Evolutionary conservation across 2,329 filamentous ascomycete genomes (phyloP).

Genomic region (Davidsoniella eucalypti): DNA sequence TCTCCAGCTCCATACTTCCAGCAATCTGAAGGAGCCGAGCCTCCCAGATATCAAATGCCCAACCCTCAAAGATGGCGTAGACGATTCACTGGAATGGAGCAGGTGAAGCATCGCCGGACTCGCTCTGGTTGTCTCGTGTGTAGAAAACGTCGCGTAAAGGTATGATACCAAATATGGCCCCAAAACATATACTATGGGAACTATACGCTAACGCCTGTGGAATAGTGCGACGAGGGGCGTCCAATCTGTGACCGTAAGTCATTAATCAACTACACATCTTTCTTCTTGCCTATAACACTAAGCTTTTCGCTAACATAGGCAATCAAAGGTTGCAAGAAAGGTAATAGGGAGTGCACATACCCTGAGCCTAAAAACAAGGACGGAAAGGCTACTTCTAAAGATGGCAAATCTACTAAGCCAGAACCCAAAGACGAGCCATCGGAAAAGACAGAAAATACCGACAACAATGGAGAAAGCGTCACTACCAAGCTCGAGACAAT

Average conservation of each 20-base stretch:
- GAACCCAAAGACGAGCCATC: background rate
- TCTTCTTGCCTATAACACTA: background rate
- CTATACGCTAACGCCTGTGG: constrained; percentile 16
- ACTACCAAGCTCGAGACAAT: constrained; percentile 34
- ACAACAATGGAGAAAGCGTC: background rate
- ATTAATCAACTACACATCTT: background rate
- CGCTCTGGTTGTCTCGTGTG: constrained; percentile 90
- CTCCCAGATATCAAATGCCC: background rate
- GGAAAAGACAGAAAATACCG: background rate
- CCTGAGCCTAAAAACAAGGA: constrained; percentile 45
- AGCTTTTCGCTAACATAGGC: background rate
- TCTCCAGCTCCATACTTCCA: constrained; percentile 18
- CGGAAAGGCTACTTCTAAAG: background rate
- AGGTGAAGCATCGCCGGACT: constrained; percentile 84
- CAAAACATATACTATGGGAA: background rate
- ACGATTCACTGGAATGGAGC: constrained; percentile 38
- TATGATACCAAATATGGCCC: constrained; percentile 19
- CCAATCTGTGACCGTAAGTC: constrained; percentile 65
- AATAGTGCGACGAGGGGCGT: constrained; percentile 73
- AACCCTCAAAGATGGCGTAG: constrained; percentile 26
- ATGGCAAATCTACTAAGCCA: background rate
- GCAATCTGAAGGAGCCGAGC: background rate
- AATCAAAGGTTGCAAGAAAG: constrained; percentile 66
- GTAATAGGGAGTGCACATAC: constrained; percentile 78
- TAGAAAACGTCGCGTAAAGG: constrained; percentile 71